A percentile compares a stretch with the other conserved stretches of the same genome.
Conservation (phyloP, 306 rosid species). For the Coriaria nepalensis region DNA sequence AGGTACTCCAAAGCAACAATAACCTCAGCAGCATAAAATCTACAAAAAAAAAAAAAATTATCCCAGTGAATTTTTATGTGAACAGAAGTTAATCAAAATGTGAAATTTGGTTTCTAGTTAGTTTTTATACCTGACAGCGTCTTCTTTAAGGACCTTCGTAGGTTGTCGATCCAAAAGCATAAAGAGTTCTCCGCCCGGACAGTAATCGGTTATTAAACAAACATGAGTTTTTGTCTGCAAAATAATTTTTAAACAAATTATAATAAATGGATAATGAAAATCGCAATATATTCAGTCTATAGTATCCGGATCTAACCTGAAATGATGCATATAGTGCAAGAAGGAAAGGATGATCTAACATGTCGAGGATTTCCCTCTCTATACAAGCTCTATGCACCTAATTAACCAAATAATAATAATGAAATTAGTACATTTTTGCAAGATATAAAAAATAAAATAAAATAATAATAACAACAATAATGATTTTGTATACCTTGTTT, state of each 20-base stretch:
- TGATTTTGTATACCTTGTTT: slow-evolving; percentile 53
- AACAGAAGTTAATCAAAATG: neutral
- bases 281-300: neutral
- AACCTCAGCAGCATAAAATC: slow-evolving; percentile 89
- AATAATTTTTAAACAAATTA: neutral
- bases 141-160: slow-evolving; percentile 73
- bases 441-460: too few relatives aligned
- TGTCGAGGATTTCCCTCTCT: slow-evolving; percentile 92
- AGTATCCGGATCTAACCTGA: slow-evolving; percentile 43
- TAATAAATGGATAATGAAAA: neutral
- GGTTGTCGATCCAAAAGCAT: slow-evolving; percentile 87
- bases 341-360: slow-evolving; percentile 96
- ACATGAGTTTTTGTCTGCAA: slow-evolving; percentile 91
- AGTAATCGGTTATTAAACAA: slow-evolving; percentile 92
- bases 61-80: slow-evolving; percentile 7
- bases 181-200: slow-evolving; percentile 87
- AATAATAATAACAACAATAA: neutral
- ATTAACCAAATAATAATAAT: neutral
- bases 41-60: slow-evolving; percentile 18
- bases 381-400: slow-evolving; percentile 98
- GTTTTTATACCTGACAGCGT: slow-evolving; percentile 77
- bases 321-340: slow-evolving; percentile 94
- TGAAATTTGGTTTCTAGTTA: neutral
- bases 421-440: neutral
- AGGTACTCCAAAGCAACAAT: slow-evolving; percentile 90